Base-by-base conservation (phyloP, 2,329 filamentous ascomycete species). In the Fusarium virguliforme region DNA sequence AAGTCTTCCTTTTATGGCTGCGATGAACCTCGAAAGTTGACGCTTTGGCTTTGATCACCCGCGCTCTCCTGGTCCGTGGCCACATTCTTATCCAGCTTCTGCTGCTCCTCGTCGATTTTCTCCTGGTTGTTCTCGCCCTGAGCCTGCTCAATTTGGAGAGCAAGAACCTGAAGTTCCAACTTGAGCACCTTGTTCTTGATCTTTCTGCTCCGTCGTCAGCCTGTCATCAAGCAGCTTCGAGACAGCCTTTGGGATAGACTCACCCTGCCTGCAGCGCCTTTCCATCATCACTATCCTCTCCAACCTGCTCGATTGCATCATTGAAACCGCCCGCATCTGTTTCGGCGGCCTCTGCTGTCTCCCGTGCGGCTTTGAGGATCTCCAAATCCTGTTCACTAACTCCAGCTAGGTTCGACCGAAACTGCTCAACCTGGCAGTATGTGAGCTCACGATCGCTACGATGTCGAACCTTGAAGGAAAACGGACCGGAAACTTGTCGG, bases 131-230 rank as follows among this genome's bases (percentile, higher is more conserved):
- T 80, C 34, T 78, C 75, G 56, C 84, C 81, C 75, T 88, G 83
- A 0, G 87, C 87, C 65, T 83, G 79, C 75, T 88, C 78, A 59
- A 88, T 86, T 78, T 86, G 79, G 41, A 89, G 81, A 50, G 81
- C 80, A 62, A 88, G 74, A 3, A 86, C 83, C 74, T 87, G 83
- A 15, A 88, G 83, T 79, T 85, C 82, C 54, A 89, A 79, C 81
- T 89, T 89, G 58, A 89, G 78, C 26, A 89, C 86, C 81, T 89
- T 89, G 81, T 89, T 89, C 83, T 89, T 88, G 74, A 84, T 89
- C 81, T 89, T 89, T 73, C 64, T 70, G 30, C 46, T 35, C 3
- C 4, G n/a, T 5, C 8, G 22, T 55, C 50, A 53, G 32, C 32
- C 50, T 18, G 32, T 51, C 13, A 12, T 26, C 24, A 38, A 2